These are phyloP conservation scores for Diutina mesorugosa DNA, from an alignment of 1,139 yeast species.

Conservation along the genomic window DNA sequence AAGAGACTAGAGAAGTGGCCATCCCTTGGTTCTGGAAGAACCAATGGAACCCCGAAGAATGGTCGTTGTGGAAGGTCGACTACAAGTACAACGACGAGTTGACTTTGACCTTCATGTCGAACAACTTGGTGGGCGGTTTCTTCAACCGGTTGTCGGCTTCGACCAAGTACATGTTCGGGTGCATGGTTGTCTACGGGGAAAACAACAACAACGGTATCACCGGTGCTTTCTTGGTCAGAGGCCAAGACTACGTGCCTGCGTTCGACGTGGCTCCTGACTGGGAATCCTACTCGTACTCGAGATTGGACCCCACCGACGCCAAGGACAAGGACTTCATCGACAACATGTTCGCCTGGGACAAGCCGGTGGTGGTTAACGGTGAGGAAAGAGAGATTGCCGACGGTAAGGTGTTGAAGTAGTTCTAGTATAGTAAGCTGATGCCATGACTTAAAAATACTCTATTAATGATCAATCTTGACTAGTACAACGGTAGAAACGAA, in stretches of 20 bases:
- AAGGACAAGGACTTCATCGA: constrained; percentile 59
- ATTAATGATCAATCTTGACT: too few relatives aligned
- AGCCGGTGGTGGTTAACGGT: constrained; percentile 36
- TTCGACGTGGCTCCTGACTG: constrained; percentile 99
- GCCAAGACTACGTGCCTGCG: constrained; percentile 84
- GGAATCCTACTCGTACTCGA: constrained; percentile 70
- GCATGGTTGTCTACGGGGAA: constrained; percentile 92
- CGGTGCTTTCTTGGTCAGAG: constrained; percentile 92
- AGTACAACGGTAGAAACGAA: too few relatives aligned
- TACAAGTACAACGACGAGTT: constrained; percentile 98
- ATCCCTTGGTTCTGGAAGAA: constrained; percentile 96
- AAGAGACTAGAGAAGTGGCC: constrained; percentile 90
- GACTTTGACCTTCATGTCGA: constrained; percentile 95
- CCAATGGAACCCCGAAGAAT: constrained; percentile 83
- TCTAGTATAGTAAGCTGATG: not conserved
- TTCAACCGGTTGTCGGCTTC: constrained; percentile 91
- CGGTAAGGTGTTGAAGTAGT: constrained; percentile 60
- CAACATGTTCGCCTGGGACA: constrained; percentile 81
- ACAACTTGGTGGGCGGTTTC: constrained; percentile 97
- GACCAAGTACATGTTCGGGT: constrained; percentile 88
- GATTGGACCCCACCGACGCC: constrained; percentile 54
- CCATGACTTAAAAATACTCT: not conserved
- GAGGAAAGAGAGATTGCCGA: constrained; percentile 50
- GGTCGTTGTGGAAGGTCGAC: constrained; percentile 91
- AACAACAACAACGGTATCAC: constrained; percentile 96